Base-by-base conservation (phyloP, 2,329 filamentous ascomycete species). In the Stachybotrys chartarum region DNA sequence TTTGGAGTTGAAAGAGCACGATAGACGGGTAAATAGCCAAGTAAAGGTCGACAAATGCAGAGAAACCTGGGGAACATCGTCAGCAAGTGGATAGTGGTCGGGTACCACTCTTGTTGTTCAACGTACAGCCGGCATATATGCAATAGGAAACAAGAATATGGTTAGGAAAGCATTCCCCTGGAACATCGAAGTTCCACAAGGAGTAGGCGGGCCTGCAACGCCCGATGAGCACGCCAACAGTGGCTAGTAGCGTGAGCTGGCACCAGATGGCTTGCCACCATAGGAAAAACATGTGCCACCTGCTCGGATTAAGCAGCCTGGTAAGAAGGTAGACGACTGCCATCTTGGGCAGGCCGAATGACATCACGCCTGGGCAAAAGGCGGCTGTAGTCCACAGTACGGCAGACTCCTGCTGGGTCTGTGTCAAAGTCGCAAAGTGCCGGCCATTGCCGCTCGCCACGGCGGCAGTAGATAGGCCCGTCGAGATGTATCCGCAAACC, bases 321-420 rank as follows among this genome's bases (percentile, higher is more conserved):
- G 64, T 64, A 5, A 77, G 63, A 3, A 77, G 66, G 2, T 66
- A 62, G 7, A 74, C 67, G 45, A 74, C 72, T 39, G 72, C 73
- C 10, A 75, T 63, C 61, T 77, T 77, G 5, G 74, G 74, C 1
- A 75, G 53, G 1, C 59, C 66, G 54, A 77, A 75, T 2, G 71
- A 70, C 56, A 73, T 57, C 10, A 76, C 60, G 5, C 72, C 71
- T 2, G 71, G 68, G 1, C 64, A 60, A 55, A 75, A 75, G 18
- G 65, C 68, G 44, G 68, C 60, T 12, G 71, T 63, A 5, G 69
- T 74, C 59, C 66, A 76, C 39, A 71, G 60, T n/a, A 70, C 63
- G 32, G 66, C 64, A 12, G 59, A 60, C 6, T 60, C 57, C 50
- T 71, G 59, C 6, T 75, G 61, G 0, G 66, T 56, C 6, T 59